Evolutionary conservation across 2,329 filamentous ascomycete species (phyloP), one percentile per base, ranked within the genome.

Genomic region (Blumeriella jaapii): DNA sequence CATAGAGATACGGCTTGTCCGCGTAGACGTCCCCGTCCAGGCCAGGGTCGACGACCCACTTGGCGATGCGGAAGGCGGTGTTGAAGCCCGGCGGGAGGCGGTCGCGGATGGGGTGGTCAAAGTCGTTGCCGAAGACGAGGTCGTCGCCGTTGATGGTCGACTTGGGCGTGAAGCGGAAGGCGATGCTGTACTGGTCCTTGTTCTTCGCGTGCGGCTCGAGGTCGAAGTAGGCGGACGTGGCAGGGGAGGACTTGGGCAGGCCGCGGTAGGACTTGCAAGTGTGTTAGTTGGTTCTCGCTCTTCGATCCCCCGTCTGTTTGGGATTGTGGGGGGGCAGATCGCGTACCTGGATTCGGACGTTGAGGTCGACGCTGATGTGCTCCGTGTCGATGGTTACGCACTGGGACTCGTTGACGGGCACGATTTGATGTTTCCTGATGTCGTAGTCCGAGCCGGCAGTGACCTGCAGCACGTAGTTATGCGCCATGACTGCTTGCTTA

Each of bases 111-210:
- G 91, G 84, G 32, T 82, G 74, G 53, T 94, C 87, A 55, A 96
- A 95, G 64, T 95, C 86, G 57, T 96, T 96, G 26, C 89, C 91
- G 50, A 94, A 94, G 35, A 95, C 76, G 2, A 98, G 66, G 43
- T 93, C 77, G 22, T 56, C 44, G 10, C 43, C 49, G 36, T 29
- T 42, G 36, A 46, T 46, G 44, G 39, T 29, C 6, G 20, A 30
- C 50, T 82, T 83, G n/a, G 81, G 83, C 0, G 71, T 75, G 57
- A 95, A 83, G 29, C 73, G 70, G 54, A 94, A 79, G 19, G 74
- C 69, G 50, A 96, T 85, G 50, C 78, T 83, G 64, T 95, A 95
- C 55, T 85, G 81, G 59, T 95, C 87, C 34, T 66, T 59, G 47
- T 69, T 71, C 43, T 67, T 64, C 14, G 62, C 64, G 56, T 93